Base-by-base conservation (phyloP, 495 filamentous ascomycete species). In the Sphaerosporella brunnea region DNA sequence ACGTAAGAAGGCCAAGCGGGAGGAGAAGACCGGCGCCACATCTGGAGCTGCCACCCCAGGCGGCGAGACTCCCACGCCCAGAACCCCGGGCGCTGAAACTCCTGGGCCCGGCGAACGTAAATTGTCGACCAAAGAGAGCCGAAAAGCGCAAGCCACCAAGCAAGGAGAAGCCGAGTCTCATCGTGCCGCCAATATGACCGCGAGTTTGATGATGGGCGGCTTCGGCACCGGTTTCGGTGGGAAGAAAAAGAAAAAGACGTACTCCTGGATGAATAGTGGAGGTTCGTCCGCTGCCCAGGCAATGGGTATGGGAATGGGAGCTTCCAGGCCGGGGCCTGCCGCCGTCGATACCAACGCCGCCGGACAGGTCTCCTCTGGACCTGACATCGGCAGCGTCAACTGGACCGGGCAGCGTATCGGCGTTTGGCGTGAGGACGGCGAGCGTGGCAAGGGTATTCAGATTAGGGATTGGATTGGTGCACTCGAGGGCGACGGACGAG, bases 391-490 rank as follows among this genome's bases (percentile, higher is more conserved):
- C 1, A 48, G 20, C 34, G 48, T 45, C 10, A 51, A 54, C 20
- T 59, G 56, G 56, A 59, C 41, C 20, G 61, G 62, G 36, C 55
- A 62, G 42, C 51, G 73, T 25, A 62, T 77, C 38, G 80, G 80
- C 4, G 66, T 67, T 13, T 77, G 72, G 68, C 66, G 74, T 19
- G 79, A 85, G 54, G 73, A 75, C 55, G 66, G 66, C 0, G 68
- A 73, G 21, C 69, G 70, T 49, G 79, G 78, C 2, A 68, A 66
- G 46, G 73, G 70, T 13, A 72, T 85, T n/a, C 78, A 84, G 62
- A 63, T 82, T 40, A 64, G 80, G 19, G 80, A 85, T 62, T 76
- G 74, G 72, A 57, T 82, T 5, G 62, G 64, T 5, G 77, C 71
- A 9, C 66, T 84, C 23, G 79, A 83, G 55, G 63, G 67, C 26